Base-by-base conservation (phyloP, 2,329 filamentous ascomycete genomes). In the Sclerotinia nivalis region DNA sequence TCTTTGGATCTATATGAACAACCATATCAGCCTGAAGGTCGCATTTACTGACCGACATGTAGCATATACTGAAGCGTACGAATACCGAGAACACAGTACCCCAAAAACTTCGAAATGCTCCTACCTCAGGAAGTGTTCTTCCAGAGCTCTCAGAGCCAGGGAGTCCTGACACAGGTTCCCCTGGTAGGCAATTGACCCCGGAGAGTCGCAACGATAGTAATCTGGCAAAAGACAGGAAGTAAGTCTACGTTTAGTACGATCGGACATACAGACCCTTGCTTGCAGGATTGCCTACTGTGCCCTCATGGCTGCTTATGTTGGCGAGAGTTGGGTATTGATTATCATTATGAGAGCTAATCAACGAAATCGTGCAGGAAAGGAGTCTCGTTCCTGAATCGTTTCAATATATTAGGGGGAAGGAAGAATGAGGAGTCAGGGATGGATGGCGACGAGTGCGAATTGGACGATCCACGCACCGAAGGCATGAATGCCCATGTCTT, bases 321-420 rank as follows among this genome's bases (percentile, higher is more conserved):
- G 22, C 47, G 25, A 25, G 6, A 40, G 61, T 52, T 20, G 15
- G 47, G 4, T 28, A 47, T 50, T 43, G 25, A 18, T n/a, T 50
- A 64, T 65, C 54, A 66, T 58, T 62, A 47, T 47, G 20, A 65
- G 59, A 52, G 66, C 61, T 66, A 40, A 69, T 50, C 34, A 28
- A 5, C 18, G 15, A 25, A n/a, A 61, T 43, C 37, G 2, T 40
- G 34, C 76, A 97, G 91, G 80, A 97, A 97, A 82, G 91, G 92
- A 40, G 88, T 91, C 25, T 97, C 93, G 20, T 97, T 99, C 78
- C 87, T 99, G 40, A 96, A 93, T 80, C 91, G 93, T 68, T 85
- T 90, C 68, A 85, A 84, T 75, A 89, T 98, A 80, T 91, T 92
- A 49, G 86, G 87, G 72, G 86, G 85, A 71, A 93, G 93, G 82